phyloP scores from a whole-genome alignment of 2,329 filamentous ascomycete genomes.

The Ophiostoma himal-ulmi region DNA sequence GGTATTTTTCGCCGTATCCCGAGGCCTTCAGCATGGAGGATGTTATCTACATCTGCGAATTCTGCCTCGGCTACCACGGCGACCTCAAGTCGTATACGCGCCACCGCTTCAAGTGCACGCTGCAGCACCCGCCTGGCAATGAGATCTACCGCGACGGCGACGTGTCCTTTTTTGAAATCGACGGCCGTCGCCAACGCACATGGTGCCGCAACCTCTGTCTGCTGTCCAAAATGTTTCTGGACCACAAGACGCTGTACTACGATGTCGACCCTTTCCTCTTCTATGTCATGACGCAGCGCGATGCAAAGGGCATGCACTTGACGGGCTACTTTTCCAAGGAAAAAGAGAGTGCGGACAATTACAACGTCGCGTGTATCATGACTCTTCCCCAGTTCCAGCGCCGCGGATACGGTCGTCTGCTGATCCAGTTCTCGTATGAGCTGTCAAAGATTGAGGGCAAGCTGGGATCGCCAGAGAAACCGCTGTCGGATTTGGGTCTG shows the following conservation, averaged over 20 bases:
- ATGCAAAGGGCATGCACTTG: conserved; percentile 85
- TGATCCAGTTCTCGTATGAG: conserved; percentile 97
- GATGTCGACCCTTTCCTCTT: conserved; percentile 99
- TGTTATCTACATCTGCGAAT: conserved; percentile 93
- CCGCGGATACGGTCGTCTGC: conserved; percentile 83
- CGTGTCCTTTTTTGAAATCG: conserved; percentile 95
- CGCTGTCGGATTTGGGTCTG: conserved; percentile 85
- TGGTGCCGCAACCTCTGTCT: conserved; percentile 96
- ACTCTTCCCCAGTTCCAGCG: conserved; percentile 94
- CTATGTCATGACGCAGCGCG: conserved; percentile 91
- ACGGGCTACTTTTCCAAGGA: conserved; percentile 99
- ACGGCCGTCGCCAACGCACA: conserved; percentile 85
- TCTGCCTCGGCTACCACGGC: conserved; percentile 87
- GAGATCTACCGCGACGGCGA: conserved; percentile 95
- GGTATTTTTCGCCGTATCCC: conserved; percentile 98
- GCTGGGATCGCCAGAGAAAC: conserved; percentile 93
- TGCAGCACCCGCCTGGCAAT: conserved; percentile 91
- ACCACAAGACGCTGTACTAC: conserved; percentile 98
- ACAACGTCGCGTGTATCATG: conserved; percentile 97
- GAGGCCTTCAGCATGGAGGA: conserved; percentile 83
- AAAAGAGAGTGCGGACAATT: conserved; percentile 92
- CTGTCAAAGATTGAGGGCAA: conserved; percentile 93
- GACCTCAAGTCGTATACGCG: conserved; percentile 75
- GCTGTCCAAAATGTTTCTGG: conserved; percentile 90
- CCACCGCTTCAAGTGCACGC: conserved; percentile 81